Evolutionary conservation across 2,329 filamentous ascomycete genomes (phyloP).

Genomic region (Hypoxylon sp.): DNA sequence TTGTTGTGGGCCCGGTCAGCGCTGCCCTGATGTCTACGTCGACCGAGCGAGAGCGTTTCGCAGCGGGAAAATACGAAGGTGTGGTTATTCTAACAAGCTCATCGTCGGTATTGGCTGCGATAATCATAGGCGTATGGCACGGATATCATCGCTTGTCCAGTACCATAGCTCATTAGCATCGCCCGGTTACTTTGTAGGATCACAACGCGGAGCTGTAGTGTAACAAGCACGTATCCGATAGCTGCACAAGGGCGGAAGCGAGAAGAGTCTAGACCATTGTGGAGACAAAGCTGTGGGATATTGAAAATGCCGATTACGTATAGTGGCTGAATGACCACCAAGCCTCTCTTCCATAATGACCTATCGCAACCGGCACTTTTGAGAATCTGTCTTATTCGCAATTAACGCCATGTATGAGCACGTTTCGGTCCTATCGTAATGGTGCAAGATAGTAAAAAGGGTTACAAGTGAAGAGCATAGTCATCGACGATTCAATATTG

Average conservation of each 20-base stretch:
- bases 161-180: slow-evolving; percentile 10
- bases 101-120: slow-evolving; percentile 17
- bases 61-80: slow-evolving; percentile 19
- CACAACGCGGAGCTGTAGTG: slow-evolving; percentile 1
- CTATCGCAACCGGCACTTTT: not conserved
- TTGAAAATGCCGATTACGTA: slow-evolving; percentile 19
- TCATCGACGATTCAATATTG: slow-evolving; percentile 12
- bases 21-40: slow-evolving; percentile 14
- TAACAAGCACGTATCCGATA: slow-evolving; percentile 3
- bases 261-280: slow-evolving; percentile 18
- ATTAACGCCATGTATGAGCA: slow-evolving; percentile 1
- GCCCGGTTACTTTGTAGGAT: not conserved
- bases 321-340: slow-evolving; percentile 5
- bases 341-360: not conserved
- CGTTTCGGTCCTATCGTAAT: slow-evolving; percentile 1
- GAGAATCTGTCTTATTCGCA: slow-evolving; percentile 3
- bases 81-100: slow-evolving; percentile 21
- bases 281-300: slow-evolving; percentile 1
- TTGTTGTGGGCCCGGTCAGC: slow-evolving; percentile 20
- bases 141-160: slow-evolving; percentile 15
- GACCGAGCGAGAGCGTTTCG: slow-evolving; percentile 4
- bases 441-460: not conserved
- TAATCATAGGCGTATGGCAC: slow-evolving; percentile 22
- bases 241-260: slow-evolving; percentile 1
- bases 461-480: not conserved